phyloP scores from a whole-genome alignment of 2,329 filamentous ascomycete genomes.

The Fusarium sarcochroum region DNA sequence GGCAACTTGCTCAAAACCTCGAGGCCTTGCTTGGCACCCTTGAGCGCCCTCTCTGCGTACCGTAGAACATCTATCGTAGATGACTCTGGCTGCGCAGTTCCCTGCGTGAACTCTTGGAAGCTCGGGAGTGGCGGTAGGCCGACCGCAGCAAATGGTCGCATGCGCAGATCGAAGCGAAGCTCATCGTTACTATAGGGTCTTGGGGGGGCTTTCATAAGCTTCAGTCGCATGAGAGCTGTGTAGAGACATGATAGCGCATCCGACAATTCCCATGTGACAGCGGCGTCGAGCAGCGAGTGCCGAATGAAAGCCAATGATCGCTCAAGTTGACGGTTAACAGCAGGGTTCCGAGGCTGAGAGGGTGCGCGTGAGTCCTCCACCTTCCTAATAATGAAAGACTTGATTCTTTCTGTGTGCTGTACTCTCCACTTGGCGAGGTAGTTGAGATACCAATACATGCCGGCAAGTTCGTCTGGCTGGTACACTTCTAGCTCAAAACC shows the following conservation, averaged over 20 bases:
- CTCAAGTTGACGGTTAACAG: slow-evolving; percentile 60
- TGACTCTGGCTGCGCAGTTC: slow-evolving; percentile 58
- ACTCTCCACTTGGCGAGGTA: slow-evolving; percentile 78
- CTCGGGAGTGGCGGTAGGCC: slow-evolving; percentile 76
- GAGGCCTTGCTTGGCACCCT: slow-evolving; percentile 67
- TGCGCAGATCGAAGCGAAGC: slow-evolving; percentile 84
- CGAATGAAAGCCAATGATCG: slow-evolving; percentile 70
- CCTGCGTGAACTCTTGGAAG: slow-evolving; percentile 70
- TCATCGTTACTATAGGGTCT: slow-evolving; percentile 77
- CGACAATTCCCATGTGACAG: slow-evolving; percentile 71
- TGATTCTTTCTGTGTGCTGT: slow-evolving; percentile 80
- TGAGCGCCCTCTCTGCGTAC: slow-evolving; percentile 62
- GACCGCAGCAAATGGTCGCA: slow-evolving; percentile 84
- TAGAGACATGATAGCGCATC: slow-evolving; percentile 74
- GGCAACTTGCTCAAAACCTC: slow-evolving; percentile 69
- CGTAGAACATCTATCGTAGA: slow-evolving; percentile 59
- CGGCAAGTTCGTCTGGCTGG: slow-evolving; percentile 83
- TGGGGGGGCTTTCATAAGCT: slow-evolving; percentile 64
- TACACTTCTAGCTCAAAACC: slow-evolving; percentile 96
- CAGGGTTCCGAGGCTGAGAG: slow-evolving; percentile 36
- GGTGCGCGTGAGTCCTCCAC: slow-evolving; percentile 50
- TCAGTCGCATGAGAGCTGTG: slow-evolving; percentile 72
- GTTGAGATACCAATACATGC: slow-evolving; percentile 93
- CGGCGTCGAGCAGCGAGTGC: slow-evolving; percentile 73
- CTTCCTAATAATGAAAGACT: slow-evolving; percentile 69